Evolutionary conservation across 768 basidiomycete genomes (phyloP).

Genomic region (Kwoniella newhampshirensis): DNA sequence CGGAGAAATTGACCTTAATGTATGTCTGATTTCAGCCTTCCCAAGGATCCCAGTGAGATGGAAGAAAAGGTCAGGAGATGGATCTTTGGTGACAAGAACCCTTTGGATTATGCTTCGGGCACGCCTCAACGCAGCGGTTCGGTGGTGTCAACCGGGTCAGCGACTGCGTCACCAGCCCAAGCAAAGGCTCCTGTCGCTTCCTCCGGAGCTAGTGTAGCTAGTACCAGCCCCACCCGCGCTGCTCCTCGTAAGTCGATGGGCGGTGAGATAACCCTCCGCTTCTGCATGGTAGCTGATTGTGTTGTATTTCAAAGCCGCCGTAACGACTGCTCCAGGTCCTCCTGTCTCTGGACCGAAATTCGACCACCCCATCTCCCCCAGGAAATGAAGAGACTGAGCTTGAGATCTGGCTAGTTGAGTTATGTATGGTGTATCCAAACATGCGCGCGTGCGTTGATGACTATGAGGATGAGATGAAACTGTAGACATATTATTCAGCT

Average conservation of each 20-base stretch:
- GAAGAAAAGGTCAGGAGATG: conserved; percentile 68
- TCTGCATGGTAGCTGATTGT: not conserved
- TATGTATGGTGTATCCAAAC: too few species aligned
- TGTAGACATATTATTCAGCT: too few species aligned
- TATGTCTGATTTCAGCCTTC: conserved; percentile 59
- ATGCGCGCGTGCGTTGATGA: too few species aligned
- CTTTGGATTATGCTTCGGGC: not conserved
- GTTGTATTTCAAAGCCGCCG: conserved; percentile 17
- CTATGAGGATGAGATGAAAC: too few species aligned
- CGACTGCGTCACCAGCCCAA: not conserved
- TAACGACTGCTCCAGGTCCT: conserved; percentile 36
- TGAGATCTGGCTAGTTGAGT: not conserved
- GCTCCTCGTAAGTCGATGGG: conserved; percentile 20
- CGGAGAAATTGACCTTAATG: conserved; percentile 56
- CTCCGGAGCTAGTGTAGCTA: conserved; percentile 6
- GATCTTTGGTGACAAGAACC: conserved; percentile 60
- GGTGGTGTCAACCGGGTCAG: not conserved
- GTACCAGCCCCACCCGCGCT: conserved; percentile 9
- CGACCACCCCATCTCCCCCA: conserved; percentile 11
- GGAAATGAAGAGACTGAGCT: not conserved
- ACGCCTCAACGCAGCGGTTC: conserved; percentile 3
- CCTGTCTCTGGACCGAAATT: conserved; percentile 40
- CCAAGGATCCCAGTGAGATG: conserved; percentile 68
- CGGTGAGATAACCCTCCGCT: too few species aligned
- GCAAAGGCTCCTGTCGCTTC: not conserved